Conservation (phyloP, 1,139 yeast species). For the Suhomyces yuchorum region DNA sequence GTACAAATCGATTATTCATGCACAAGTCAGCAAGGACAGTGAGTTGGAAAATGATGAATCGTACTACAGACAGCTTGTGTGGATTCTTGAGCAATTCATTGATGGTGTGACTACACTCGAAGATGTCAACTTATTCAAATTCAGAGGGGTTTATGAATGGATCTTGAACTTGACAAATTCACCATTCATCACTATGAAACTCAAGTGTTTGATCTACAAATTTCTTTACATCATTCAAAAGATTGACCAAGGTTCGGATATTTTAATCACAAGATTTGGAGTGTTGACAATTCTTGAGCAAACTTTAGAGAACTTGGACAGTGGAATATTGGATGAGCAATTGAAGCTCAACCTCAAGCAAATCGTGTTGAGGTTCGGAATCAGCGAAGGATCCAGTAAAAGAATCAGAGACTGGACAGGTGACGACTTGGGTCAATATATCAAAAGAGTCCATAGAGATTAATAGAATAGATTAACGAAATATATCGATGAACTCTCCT, state of each 20-base stretch:
- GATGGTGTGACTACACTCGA: conserved; percentile 45
- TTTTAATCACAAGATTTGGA: conserved; percentile 66
- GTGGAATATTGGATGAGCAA: conserved; percentile 28
- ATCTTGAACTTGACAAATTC: conserved; percentile 55
- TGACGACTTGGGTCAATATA: conserved; percentile 45
- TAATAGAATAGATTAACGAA: background rate
- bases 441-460: conserved; percentile 43
- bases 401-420: conserved; percentile 64
- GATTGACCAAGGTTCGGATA: conserved; percentile 62
- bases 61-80: conserved; percentile 59
- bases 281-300: conserved; percentile 54
- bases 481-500: background rate
- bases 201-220: conserved; percentile 41
- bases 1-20: conserved; percentile 46
- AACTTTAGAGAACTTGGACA: conserved; percentile 19
- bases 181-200: conserved; percentile 45
- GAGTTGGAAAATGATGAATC: conserved; percentile 48
- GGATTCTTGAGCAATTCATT: conserved; percentile 61
- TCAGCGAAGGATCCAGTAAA: conserved; percentile 48
- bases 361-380: conserved; percentile 47
- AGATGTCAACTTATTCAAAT: conserved; percentile 57
- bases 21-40: conserved; percentile 31
- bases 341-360: conserved; percentile 47
- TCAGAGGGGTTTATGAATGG: conserved; percentile 67
- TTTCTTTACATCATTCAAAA: conserved; percentile 54